Evolutionary conservation across 2,329 filamentous ascomycete species (phyloP), one percentile per base, ranked within the genome.

Genomic region (Mycosphaerella sp.): DNA sequence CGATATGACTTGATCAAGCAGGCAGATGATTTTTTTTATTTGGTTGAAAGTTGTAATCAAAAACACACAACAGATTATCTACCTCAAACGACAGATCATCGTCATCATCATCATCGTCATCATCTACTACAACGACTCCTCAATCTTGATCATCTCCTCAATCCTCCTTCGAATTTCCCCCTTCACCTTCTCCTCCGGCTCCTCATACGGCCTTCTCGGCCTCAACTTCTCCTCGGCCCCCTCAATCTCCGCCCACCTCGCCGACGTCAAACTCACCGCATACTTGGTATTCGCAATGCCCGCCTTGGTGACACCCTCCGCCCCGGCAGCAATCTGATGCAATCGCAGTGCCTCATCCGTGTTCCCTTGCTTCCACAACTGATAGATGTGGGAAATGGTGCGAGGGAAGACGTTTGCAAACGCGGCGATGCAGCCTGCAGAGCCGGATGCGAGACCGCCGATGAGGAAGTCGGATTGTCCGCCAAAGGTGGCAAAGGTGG

Each of bases 401-500:
- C 75, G 77, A 1, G 77, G 77, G 56, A 76, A 76, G 2, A 78
- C 69, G 58, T 80, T 82, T 32, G 76, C 78, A 63, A 83, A 82
- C 1, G 76, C 79, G 1, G 78, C 75, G 48, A 83, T 80, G 57
- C 78, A 81, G 0, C 80, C 80, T 0, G 76, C 74, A 17, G 73
- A 75, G 1, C 80, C 80, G 2, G 75, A 73, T 1, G 74, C 73
- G 11, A 83, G 60, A 0, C 78, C 80, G 1, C 76, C 78, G 29
- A 83, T 71, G 40, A 89, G 69, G 67, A 87, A 89, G 64, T 90
- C 86, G 1, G 80, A 82, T 71, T 89, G 85, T 0, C 87, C 87
- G 0, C 84, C 85, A 63, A 82, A 89, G 0, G 82, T 80, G 1
- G 84, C 80, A 64, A 90, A 90, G 9, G 76, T 68, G 2, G 79